These are phyloP conservation scores for Fusarium circinatum DNA, from an alignment of 2,329 filamentous ascomycete genomes.

Conservation along the genomic window DNA sequence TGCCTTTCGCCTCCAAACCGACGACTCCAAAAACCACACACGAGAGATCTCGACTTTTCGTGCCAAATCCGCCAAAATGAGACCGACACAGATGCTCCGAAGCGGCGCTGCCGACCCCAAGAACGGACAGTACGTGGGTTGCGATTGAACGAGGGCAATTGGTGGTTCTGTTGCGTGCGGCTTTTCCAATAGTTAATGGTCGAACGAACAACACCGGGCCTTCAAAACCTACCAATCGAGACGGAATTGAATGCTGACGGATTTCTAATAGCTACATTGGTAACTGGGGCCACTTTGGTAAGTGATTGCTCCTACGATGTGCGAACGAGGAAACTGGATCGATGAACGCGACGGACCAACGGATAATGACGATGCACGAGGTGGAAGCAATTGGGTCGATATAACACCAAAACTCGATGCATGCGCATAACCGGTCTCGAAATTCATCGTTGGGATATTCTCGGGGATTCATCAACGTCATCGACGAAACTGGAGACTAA, in stretches of 20 bases:
- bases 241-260: conserved; percentile 39
- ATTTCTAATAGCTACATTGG: conserved; percentile 71
- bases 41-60: conserved; percentile 35
- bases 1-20: conserved; percentile 40
- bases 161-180: conserved; percentile 42
- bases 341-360: conserved; percentile 39
- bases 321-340: conserved; percentile 31
- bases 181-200: conserved; percentile 45
- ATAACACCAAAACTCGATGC: background rate
- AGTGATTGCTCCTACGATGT: conserved; percentile 51
- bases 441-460: background rate
- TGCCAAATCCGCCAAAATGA: conserved; percentile 50
- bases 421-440: background rate
- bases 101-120: conserved; percentile 47
- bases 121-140: conserved; percentile 51
- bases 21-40: conserved; percentile 33
- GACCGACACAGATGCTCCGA: conserved; percentile 54
- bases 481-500: conserved; percentile 34
- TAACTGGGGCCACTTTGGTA: conserved; percentile 80
- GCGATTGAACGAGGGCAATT: conserved; percentile 30
- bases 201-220: conserved; percentile 15
- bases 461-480: background rate
- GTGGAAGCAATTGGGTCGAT: conserved; percentile 32
- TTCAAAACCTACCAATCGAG: conserved; percentile 20
- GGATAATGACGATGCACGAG: conserved; percentile 26